These are phyloP conservation scores for Fusarium protoensiforme DNA, from an alignment of 2,329 filamentous ascomycete species.

Conservation along the genomic window DNA sequence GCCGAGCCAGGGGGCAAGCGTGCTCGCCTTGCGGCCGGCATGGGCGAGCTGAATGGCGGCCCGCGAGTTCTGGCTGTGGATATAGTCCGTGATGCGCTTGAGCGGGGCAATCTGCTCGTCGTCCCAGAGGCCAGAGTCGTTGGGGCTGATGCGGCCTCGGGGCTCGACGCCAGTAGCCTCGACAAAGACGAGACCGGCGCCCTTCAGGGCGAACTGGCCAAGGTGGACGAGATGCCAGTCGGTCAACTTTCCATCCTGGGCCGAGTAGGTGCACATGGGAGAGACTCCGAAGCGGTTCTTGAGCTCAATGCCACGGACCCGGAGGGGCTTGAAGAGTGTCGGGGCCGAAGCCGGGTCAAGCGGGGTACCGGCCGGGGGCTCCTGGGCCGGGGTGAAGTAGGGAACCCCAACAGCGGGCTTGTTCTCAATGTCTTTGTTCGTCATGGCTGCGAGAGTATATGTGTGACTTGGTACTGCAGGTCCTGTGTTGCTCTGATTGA, in stretches of 20 bases:
- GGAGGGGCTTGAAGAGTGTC: constrained; percentile 67
- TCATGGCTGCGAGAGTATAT: constrained; percentile 21
- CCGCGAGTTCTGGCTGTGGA: constrained; percentile 81
- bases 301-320: constrained; percentile 63
- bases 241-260: constrained; percentile 74
- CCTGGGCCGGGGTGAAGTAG: constrained; percentile 66
- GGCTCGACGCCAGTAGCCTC: constrained; percentile 82
- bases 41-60: constrained; percentile 86
- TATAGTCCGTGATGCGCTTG: constrained; percentile 78
- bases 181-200: constrained; percentile 77
- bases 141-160: constrained; percentile 84
- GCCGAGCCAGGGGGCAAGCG: constrained; percentile 71
- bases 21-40: constrained; percentile 77
- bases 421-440: constrained; percentile 40
- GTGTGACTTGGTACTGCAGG: background rate
- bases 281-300: constrained; percentile 68
- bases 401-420: constrained; percentile 58
- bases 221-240: constrained; percentile 87
- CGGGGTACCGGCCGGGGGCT: constrained; percentile 62
- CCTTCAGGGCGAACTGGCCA: constrained; percentile 80
- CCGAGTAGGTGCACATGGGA: constrained; percentile 72
- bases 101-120: constrained; percentile 83
- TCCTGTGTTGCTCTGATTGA: background rate
- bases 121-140: constrained; percentile 84
- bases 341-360: constrained; percentile 55